phyloP scores from a whole-genome alignment of 495 filamentous ascomycete species.

The Podospora pseudocomata region DNA sequence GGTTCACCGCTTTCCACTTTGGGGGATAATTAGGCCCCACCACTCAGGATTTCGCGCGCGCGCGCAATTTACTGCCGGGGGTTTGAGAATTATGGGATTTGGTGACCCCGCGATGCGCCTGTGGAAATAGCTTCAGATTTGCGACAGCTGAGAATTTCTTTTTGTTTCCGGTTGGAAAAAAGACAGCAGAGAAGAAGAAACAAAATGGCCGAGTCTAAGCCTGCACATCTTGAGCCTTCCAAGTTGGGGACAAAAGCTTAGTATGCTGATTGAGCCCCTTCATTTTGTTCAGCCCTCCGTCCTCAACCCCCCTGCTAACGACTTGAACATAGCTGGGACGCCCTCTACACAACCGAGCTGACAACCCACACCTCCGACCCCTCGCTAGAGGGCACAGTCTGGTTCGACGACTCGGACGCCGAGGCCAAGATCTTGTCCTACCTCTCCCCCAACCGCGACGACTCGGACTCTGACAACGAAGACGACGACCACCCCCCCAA shows the following conservation, averaged over 20 bases:
- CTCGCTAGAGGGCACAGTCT: slow-evolving; percentile 64
- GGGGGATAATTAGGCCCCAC: no score
- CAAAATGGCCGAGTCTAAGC: slow-evolving; percentile 16
- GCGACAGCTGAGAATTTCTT: neutral
- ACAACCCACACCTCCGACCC: slow-evolving; percentile 59
- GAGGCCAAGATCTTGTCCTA: slow-evolving; percentile 58
- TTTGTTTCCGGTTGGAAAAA: neutral
- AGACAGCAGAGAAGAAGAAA: no score
- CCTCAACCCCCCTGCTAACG: neutral
- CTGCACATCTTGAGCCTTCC: slow-evolving; percentile 56
- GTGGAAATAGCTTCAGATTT: neutral
- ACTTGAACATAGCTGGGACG: slow-evolving; percentile 58
- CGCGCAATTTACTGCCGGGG: no score
- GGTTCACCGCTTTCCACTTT: no score
- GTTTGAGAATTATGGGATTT: no score
- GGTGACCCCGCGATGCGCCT: neutral
- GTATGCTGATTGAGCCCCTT: slow-evolving; percentile 37
- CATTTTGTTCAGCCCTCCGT: no score
- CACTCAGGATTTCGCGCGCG: no score
- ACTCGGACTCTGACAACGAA: slow-evolving; percentile 11
- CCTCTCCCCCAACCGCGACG: slow-evolving; percentile 34
- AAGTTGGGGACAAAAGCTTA: slow-evolving; percentile 68
- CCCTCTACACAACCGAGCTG: slow-evolving; percentile 58
- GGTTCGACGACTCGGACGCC: slow-evolving; percentile 72
- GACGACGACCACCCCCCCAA: slow-evolving; percentile 9